phyloP scores from a whole-genome alignment of 139 green algal species.

The Raphidocelis subcapitata region DNA sequence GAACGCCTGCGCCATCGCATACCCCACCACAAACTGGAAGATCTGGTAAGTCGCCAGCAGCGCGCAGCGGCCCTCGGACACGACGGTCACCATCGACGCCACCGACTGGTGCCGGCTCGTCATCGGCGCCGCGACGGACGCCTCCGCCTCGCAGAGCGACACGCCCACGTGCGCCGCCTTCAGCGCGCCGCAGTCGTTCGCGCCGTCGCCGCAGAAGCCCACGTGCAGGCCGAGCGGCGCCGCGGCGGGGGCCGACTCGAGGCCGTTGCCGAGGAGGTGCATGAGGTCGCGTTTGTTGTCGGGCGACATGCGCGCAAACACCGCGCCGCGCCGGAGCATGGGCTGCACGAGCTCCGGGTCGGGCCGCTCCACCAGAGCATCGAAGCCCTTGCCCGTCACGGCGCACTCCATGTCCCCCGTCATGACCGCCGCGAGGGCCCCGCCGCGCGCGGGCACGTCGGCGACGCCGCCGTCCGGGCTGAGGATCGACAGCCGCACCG shows the following conservation, averaged over 20 bases:
- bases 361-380: not conserved
- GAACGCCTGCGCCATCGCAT: conserved; percentile 65
- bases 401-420: conserved; percentile 44
- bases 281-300: conserved; percentile 60
- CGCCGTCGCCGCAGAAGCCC: conserved; percentile 64
- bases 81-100: conserved; percentile 63
- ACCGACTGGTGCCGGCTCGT: conserved; percentile 60
- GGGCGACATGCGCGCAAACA: conserved; percentile 51
- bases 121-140: conserved; percentile 45
- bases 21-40: conserved; percentile 78
- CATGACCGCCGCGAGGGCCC: conserved; percentile 25
- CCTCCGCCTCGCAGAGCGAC: conserved; percentile 62
- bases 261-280: conserved; percentile 47
- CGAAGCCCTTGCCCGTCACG: conserved; percentile 69
- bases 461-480: conserved; percentile 36
- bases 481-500: conserved; percentile 35
- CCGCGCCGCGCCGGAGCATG: conserved; percentile 32
- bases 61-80: conserved; percentile 65
- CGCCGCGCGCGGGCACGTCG: not conserved
- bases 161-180: conserved; percentile 60
- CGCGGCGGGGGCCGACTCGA: conserved; percentile 13
- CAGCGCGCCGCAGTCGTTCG: conserved; percentile 64
- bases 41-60: conserved; percentile 68
- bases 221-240: conserved; percentile 49
- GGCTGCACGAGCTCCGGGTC: conserved; percentile 29